Evolutionary conservation across 306 rosid species (phyloP), one percentile per base, ranked within the genome.

Genomic region (Cicer bijugum): DNA sequence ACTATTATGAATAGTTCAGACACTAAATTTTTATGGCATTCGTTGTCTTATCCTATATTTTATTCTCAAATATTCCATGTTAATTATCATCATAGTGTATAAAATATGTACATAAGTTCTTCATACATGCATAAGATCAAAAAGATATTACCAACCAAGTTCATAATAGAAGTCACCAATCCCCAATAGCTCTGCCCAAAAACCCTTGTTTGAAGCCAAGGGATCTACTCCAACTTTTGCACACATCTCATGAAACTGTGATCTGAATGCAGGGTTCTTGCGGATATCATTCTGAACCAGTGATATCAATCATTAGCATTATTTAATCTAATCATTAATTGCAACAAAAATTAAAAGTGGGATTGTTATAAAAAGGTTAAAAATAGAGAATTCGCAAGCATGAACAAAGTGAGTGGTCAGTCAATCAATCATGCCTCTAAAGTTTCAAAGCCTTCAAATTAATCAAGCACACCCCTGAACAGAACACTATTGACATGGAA

Each of bases 181-280:
- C 75, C 97, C 96, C 78, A 94, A 80, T 2, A 94, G 94, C 96
- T 94, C 98, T 12, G 97, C 94, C 97, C 97, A 94, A 70, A 94
- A 94, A 75, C 98, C 97, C 77, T 94, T 94, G 81, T 91, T 94
- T 63, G 96, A 94, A 60, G 97, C 97, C 81, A 89, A 86, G 59
- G 98, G 98, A 82, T 94, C 98, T 8, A 94, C 98, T 75, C 98
- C 97, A 81, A 94, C 96, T 83, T 91, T 91, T 12, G 96, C 87
- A 79, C 98, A 93, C 96, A 94, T 94, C 79, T 94, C 96, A 60
- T 94, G 98, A 75, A 94, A 94, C 80, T 91, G 98, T 57, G 98
- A 91, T 82, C 98, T 85, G 82, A 94, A 94, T 5, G 97, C 96
- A 33, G 97, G 98, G 74, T 94, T 94, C 96, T 91, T 91, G 63